A percentile compares a stretch with the other conserved stretches of the same genome.
Evolutionary conservation across 805 yeast genomes (phyloP).

Genomic region (Ogataea trehalophila): DNA sequence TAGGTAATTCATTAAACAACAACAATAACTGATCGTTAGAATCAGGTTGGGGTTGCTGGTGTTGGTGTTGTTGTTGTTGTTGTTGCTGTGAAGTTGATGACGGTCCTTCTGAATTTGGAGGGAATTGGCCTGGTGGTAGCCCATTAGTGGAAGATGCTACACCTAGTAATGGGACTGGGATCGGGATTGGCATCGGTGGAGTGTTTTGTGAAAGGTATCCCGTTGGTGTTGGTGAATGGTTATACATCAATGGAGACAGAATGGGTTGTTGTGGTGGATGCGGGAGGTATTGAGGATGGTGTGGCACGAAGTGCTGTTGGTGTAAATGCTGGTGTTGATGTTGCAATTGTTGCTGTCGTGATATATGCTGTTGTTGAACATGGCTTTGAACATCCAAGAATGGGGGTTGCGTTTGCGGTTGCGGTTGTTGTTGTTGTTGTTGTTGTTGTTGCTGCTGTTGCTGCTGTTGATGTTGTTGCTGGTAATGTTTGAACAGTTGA

Average conservation of each 20-base stretch:
- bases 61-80: not conserved
- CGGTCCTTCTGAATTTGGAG: not conserved
- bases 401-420: not conserved
- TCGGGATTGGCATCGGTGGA: not conserved
- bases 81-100: not conserved
- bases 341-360: not conserved
- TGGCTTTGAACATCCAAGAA: not conserved
- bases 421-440: not conserved
- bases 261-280: not conserved
- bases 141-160: not conserved
- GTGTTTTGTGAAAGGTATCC: not conserved
- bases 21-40: slow-evolving; percentile 13
- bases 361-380: not conserved
- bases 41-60: not conserved
- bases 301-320: not conserved
- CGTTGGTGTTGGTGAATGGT: not conserved
- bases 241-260: not conserved
- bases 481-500: not conserved
- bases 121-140: not conserved
- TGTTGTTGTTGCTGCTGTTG: not conserved
- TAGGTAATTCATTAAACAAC: slow-evolving; percentile 16
- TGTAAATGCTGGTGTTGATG: not conserved
- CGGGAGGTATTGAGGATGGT: not conserved
- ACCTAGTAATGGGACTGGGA: not conserved
- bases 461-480: not conserved